These are phyloP conservation scores for Nymphaea colorata DNA, from an alignment of 164 flowering plant genomes.

Conservation along the genomic window DNA sequence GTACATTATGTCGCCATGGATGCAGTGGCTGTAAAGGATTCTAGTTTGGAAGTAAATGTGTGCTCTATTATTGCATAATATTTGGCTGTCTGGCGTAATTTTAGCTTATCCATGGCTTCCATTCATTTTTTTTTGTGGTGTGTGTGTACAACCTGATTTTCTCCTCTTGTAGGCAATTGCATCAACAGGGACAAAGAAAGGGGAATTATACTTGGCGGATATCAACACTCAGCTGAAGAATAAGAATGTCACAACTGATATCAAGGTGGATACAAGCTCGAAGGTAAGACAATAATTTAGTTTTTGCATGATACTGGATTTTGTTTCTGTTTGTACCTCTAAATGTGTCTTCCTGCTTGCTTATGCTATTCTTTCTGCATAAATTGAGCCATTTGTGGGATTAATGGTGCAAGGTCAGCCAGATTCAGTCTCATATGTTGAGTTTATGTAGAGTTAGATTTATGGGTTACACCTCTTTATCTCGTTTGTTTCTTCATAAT, in stretches of 20 bases:
- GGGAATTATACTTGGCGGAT: conserved; percentile 72
- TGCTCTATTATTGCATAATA: too few species aligned
- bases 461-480: too few species aligned
- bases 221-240: conserved; percentile 68
- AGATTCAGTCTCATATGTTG: too few species aligned
- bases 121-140: neutral
- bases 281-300: conserved; percentile 36
- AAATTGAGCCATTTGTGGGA: too few species aligned
- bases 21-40: too few species aligned
- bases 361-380: neutral
- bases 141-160: neutral
- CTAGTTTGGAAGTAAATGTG: too few species aligned
- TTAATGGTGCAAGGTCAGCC: too few species aligned
- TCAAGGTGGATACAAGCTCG: conserved; percentile 86
- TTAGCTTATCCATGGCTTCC: neutral
- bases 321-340: neutral
- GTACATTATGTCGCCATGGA: too few species aligned
- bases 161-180: conserved; percentile 50
- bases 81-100: too few species aligned
- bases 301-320: neutral
- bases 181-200: conserved; percentile 74
- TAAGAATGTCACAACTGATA: conserved; percentile 83
- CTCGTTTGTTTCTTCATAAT: too few species aligned
- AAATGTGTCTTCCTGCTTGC: neutral
- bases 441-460: too few species aligned